Evolutionary conservation across 2,329 filamentous ascomycete species (phyloP).

Genomic region (Verticillium albo-atrum): DNA sequence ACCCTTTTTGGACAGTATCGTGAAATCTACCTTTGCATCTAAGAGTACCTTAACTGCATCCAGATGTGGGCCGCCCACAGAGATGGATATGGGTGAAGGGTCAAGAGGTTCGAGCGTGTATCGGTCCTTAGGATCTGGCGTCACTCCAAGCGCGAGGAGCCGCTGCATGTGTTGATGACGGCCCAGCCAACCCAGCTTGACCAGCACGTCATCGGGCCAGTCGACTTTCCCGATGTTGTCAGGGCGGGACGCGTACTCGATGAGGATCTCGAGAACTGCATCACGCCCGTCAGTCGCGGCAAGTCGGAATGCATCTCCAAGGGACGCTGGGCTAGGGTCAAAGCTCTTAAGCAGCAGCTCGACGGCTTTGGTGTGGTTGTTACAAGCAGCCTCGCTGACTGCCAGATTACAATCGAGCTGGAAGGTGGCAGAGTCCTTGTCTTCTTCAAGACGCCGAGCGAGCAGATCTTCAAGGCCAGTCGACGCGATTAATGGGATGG

Average conservation of each 20-base stretch:
- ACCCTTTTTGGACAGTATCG: background rate
- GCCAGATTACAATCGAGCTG: background rate
- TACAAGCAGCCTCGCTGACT: background rate
- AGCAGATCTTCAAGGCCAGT: slow-evolving; percentile 1
- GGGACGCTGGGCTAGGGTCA: background rate
- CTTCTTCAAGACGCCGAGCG: background rate
- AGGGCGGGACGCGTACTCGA: background rate
- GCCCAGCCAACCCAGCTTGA: background rate
- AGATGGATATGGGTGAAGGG: background rate
- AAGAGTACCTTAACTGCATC: background rate
- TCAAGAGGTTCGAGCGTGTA: background rate
- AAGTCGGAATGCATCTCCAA: background rate
- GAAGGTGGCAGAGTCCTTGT: background rate
- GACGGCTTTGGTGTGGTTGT: background rate
- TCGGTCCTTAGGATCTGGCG: background rate
- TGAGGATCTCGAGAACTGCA: background rate
- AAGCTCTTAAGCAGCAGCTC: background rate
- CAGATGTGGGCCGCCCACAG: background rate
- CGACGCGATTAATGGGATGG: background rate
- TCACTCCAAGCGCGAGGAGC: background rate
- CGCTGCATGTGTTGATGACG: background rate
- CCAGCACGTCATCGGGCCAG: background rate
- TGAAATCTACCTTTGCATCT: background rate
- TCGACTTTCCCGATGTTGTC: background rate
- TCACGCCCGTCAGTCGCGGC: background rate